Evolutionary conservation across 768 basidiomycete species (phyloP), one percentile per base, ranked within the genome.

Genomic region (Agaricus sinodeliciosus): DNA sequence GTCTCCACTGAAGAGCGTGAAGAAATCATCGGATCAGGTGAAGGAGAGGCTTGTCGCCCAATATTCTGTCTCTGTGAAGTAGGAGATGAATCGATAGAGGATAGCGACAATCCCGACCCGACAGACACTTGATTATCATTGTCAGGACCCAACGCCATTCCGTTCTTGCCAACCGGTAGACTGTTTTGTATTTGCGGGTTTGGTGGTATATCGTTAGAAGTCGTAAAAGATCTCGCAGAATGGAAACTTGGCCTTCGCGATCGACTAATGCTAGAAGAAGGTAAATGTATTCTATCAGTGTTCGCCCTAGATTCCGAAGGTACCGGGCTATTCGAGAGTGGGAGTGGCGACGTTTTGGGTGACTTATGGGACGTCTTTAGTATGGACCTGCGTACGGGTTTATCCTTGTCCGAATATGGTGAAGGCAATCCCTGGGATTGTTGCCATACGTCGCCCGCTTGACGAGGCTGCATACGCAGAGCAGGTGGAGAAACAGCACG

Each of bases 321-420:
- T 26, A 26, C 27, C 43, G 43, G 43, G 6, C 15, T 39, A 39
- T 7, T 40, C 60, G 52, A 58, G 51, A 42, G 50, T 46, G 48
- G 49, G 47, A 35, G 56, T 61, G 48, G 55, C 48, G 47, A 55
- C 48, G 47, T 59, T 60, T 53, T 60, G 59, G 43, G 60, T 54
- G 25, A 60, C 61, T 43, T 47, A 53, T 36, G 54, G 49, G 43
- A 55, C 40, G 42, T 45, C 63, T 87, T 87, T 58, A 88, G 65
- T 54, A 89, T 88, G 9, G 87, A 89, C 70, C 86, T 88, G 40
- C 82, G 79, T 45, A 66, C 70, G 8, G 66, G 61, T 59, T 74
- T 79, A 57, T 79, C 75, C 58, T 68, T 69, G 26, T 73, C 72
- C 45, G 70, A 69, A n/a, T 65, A 59, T 16, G 60, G 58, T 26